phyloP scores from a whole-genome alignment of 495 filamentous ascomycete species.

The Aspergillus bridgeri region DNA sequence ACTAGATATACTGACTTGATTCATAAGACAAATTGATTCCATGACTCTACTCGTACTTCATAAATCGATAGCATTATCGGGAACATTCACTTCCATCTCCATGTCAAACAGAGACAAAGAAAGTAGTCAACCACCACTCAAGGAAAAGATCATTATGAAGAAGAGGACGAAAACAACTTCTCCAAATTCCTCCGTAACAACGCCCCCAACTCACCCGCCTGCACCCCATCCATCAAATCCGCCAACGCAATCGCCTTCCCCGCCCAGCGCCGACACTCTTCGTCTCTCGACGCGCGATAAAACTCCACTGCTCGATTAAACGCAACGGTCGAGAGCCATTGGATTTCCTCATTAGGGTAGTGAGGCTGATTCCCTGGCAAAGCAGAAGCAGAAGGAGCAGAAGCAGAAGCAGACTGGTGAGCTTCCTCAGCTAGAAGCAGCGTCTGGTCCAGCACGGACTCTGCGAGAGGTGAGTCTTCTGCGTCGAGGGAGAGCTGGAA shows the following conservation, averaged over 20 bases:
- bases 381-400: neutral
- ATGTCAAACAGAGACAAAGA: too few species aligned
- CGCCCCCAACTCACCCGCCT: constrained; percentile 40
- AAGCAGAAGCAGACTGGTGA: neutral
- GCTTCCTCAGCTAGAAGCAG: constrained; percentile 43
- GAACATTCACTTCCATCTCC: neutral
- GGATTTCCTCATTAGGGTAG: constrained; percentile 69
- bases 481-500: constrained; percentile 59
- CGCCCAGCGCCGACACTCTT: constrained; percentile 60
- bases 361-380: too few species aligned
- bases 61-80: neutral
- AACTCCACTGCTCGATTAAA: constrained; percentile 79
- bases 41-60: neutral
- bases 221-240: constrained; percentile 43
- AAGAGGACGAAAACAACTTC: constrained; percentile 43
- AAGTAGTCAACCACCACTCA: too few species aligned
- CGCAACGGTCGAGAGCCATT: constrained; percentile 68
- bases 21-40: neutral
- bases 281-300: constrained; percentile 55
- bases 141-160: too few species aligned
- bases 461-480: constrained; percentile 18
- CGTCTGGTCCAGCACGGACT: constrained; percentile 45
- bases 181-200: constrained; percentile 53
- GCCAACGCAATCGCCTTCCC: constrained; percentile 63
- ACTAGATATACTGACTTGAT: neutral